Conservation (phyloP, 164 flowering plant genomes). For the Chimonanthus praecox region DNA sequence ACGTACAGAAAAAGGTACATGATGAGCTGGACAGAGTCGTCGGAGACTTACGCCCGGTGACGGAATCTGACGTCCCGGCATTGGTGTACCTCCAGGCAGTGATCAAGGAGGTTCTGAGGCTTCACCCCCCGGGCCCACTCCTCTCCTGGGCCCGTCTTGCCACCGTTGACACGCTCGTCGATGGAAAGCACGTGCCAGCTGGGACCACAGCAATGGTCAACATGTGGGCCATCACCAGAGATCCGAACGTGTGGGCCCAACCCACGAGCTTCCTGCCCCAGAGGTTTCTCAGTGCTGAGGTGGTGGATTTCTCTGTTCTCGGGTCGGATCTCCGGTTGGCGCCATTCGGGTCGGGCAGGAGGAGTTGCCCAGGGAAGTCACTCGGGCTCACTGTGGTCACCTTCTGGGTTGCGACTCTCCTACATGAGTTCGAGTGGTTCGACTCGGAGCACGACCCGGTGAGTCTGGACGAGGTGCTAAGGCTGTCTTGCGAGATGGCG, state of each 20-base stretch:
- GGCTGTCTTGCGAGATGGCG: constrained; percentile 56
- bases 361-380: constrained; percentile 64
- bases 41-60: constrained; percentile 28
- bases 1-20: constrained; percentile 23
- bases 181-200: constrained; percentile 56
- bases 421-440: constrained; percentile 51
- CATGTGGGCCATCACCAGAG: constrained; percentile 85
- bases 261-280: constrained; percentile 52
- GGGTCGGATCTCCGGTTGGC: constrained; percentile 71
- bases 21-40: constrained; percentile 27
- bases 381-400: constrained; percentile 51
- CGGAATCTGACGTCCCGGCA: constrained; percentile 35
- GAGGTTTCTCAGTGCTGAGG: constrained; percentile 34
- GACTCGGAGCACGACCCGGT: constrained; percentile 25
- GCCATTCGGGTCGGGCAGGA: constrained; percentile 70
- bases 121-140: constrained; percentile 65
- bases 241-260: constrained; percentile 51
- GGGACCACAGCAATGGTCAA: constrained; percentile 91
- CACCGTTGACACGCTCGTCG: constrained; percentile 50
- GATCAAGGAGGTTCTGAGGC: constrained; percentile 40
- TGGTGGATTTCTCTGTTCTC: constrained; percentile 36
- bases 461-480: constrained; percentile 40
- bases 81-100: constrained; percentile 40
- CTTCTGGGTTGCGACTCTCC: constrained; percentile 52
- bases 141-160: constrained; percentile 58